Evolutionary conservation across 768 basidiomycete species (phyloP), one percentile per base, ranked within the genome.

Genomic region (Cubamyces sp.): DNA sequence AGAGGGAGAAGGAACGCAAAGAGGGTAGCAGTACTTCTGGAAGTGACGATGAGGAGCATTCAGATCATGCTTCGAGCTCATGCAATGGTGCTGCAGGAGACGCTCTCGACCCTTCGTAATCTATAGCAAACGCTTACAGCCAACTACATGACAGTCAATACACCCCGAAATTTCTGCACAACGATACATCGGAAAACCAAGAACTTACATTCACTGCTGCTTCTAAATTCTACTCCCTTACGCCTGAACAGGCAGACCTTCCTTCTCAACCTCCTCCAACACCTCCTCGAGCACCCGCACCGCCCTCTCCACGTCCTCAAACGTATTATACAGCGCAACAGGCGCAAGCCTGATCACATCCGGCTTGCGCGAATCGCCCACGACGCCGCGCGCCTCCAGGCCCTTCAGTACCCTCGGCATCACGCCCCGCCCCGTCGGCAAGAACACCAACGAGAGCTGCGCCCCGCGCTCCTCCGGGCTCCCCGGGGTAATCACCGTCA

Each of bases 321-420:
- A 79, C 14, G 88, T 88, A 72, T 90, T 97, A 75, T 98, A 99
- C 71, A 98, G 77, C 37, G 96, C 90, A 16, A 82, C 81, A 49
- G 96, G 95, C 64, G 94, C 84, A 47, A 98, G 76, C 11, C 97
- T 84, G 68, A 99, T 95, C 53, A 98, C 93, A 70, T 94, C 90
- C 26, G 97, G 96, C 69, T 87, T 78, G 70, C 97, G 79, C 74
- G 96, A 92, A 75, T 99, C 97, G 11, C 93, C 96, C 54, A 97
- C 82, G 15, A 99, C 89, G 6, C 97, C 97, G 53, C 79, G 74
- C 62, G 81, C 79, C 21, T 80, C 76, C 69, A 98, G 74, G 42
- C 75, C 78, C 54, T 82, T 74, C 62, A 87, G 85, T 21, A 97
- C 81, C 59, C 77, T 79, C 60, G 81, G 80, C 96, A 98, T 98